Conservation (phyloP, 345 rosid species). For the Brassica carinata region DNA sequence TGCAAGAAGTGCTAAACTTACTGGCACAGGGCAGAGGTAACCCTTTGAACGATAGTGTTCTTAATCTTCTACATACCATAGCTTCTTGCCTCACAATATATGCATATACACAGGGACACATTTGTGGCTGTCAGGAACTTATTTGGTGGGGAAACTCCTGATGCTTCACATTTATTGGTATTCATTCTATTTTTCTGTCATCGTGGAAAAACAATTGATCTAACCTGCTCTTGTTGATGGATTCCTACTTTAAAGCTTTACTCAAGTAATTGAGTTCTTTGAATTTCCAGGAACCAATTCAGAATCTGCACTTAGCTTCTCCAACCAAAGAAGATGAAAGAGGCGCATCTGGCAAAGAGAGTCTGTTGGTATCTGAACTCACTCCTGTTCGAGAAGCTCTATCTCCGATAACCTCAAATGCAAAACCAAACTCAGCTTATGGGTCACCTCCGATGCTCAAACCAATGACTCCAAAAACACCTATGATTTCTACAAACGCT, state of each 20-base stretch:
- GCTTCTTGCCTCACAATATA: background rate
- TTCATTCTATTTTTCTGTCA: slow-evolving; percentile 27
- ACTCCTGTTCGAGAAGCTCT: slow-evolving; percentile 65
- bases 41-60: background rate
- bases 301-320: slow-evolving; percentile 38
- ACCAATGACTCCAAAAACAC: slow-evolving; percentile 58
- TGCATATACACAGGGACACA: slow-evolving; percentile 43
- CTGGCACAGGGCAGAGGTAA: slow-evolving; percentile 50
- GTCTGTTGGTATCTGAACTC: slow-evolving; percentile 20
- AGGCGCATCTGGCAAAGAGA: slow-evolving; percentile 18
- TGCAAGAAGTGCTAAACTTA: slow-evolving; percentile 41
- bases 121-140: slow-evolving; percentile 49
- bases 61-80: background rate
- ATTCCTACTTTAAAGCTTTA: background rate
- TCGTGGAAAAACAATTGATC: background rate
- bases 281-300: slow-evolving; percentile 35
- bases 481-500: slow-evolving; percentile 25
- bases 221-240: background rate
- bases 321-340: slow-evolving; percentile 35
- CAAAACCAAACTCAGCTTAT: slow-evolving; percentile 28
- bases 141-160: slow-evolving; percentile 46
- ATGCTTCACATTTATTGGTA: slow-evolving; percentile 50
- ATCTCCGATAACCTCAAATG: slow-evolving; percentile 57
- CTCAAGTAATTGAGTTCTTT: slow-evolving; percentile 7
- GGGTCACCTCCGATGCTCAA: slow-evolving; percentile 18